These are phyloP conservation scores for Incumbomyces lentus DNA, from an alignment of 2,329 filamentous ascomycete genomes.

Conservation along the genomic window DNA sequence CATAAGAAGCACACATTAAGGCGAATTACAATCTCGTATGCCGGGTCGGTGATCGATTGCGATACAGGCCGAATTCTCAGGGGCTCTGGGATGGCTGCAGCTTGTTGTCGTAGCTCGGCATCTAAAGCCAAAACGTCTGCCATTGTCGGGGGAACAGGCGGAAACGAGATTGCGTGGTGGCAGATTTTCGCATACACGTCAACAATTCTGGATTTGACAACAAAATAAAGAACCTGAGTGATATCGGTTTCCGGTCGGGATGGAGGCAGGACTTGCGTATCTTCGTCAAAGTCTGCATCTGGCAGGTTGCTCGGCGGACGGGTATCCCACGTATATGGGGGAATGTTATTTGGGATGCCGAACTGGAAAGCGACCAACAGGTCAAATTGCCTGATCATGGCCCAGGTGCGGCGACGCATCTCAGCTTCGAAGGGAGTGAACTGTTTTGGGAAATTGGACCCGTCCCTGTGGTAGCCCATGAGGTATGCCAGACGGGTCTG, in stretches of 20 bases:
- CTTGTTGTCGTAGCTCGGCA: slow-evolving; percentile 16
- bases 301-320: slow-evolving; percentile 47
- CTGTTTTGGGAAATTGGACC: slow-evolving; percentile 24
- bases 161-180: slow-evolving; percentile 23
- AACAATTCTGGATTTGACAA: slow-evolving; percentile 25
- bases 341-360: slow-evolving; percentile 52
- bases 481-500: slow-evolving; percentile 51
- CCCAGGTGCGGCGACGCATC: slow-evolving; percentile 37
- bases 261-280: slow-evolving; percentile 41
- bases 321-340: slow-evolving; percentile 51
- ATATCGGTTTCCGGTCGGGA: slow-evolving; percentile 43
- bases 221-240: slow-evolving; percentile 24
- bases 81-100: slow-evolving; percentile 17
- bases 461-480: slow-evolving; percentile 52
- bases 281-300: slow-evolving; percentile 50
- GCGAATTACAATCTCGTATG: slow-evolving; percentile 42
- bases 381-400: slow-evolving; percentile 44
- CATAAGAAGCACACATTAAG: slow-evolving; percentile 44
- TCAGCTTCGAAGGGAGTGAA: slow-evolving; percentile 49
- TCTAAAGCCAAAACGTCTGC: slow-evolving; percentile 20
- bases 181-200: slow-evolving; percentile 23
- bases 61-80: slow-evolving; percentile 16
- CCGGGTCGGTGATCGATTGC: slow-evolving; percentile 37
- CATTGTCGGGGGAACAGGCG: slow-evolving; percentile 6
- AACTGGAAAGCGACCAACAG: slow-evolving; percentile 53